Base-by-base conservation (phyloP, 73 alveolate species). In the Tetrahymena malaccensis region DNA sequence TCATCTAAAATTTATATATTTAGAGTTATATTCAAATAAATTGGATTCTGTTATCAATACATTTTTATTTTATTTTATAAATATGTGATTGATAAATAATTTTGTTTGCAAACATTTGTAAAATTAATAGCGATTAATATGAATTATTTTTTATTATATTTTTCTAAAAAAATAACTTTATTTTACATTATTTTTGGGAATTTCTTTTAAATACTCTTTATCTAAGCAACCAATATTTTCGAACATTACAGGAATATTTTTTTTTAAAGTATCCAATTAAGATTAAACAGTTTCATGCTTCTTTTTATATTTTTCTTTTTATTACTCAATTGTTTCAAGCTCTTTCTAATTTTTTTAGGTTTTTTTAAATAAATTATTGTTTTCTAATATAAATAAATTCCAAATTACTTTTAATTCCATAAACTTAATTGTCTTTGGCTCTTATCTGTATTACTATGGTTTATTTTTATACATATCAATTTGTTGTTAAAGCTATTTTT, bases 381-480 rank as follows among this genome's bases (percentile, higher is more conserved):
- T n/a, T 25, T n/a, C 21, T 8, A 4, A n/a, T 57, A 9, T 27
- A 57, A 3, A 8, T 27, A n/a, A n/a, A n/a, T 27, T 27, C 13
- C 6, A 19, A 4, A 25, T 70, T 70, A 70, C 89, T 31, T 70
- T 70, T 8, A 70, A 70, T 70, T 70, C 89, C 89, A 70, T 70
- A 70, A 70, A 70, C 89, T 70, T 70, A n/a, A 70, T 70, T 27
- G 89, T 70, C 37, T 70, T 70, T 27, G 89, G 89, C 37, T 70
- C 89, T 70, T 70, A n/a, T 70, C 89, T 70, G 11, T 70, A 70
- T 70, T 70, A 34, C 8, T 70, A 31, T n/a, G 89, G 89, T n/a
- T 94, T 85, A 35, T 93, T 93, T 27, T 94, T 94, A 85, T 94
- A 97, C 85, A 58, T 43, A 35, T 98, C 99, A n/a, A 98, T 98